Evolutionary conservation across 108 stramenopile species (phyloP).

Genomic region (Cylindrotheca fusiformis): DNA sequence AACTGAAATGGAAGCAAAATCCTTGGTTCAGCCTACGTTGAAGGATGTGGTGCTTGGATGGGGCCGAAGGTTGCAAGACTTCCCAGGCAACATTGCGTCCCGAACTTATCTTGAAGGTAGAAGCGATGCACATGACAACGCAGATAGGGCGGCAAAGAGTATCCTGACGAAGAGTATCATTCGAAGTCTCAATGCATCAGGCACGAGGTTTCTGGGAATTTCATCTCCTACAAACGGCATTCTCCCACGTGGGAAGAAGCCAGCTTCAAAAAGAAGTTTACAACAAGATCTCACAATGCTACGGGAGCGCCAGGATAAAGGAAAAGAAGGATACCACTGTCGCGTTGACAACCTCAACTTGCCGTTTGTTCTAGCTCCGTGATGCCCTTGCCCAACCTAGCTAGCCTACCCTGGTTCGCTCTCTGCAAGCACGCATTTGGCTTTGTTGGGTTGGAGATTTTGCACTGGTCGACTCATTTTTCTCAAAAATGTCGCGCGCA

Average conservation of each 20-base stretch:
- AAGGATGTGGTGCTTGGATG: conserved; percentile 9
- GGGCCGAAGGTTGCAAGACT: conserved; percentile 13
- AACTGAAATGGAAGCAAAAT: background rate
- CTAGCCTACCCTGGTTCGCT: too few species aligned
- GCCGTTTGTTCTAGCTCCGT: too few species aligned
- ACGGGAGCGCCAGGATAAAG: background rate
- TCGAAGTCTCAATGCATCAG: background rate
- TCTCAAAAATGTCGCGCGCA: too few species aligned
- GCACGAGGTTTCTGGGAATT: background rate
- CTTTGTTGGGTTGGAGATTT: too few species aligned
- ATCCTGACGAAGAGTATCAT: background rate
- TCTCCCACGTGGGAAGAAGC: background rate
- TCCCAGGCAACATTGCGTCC: conserved; percentile 5
- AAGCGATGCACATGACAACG: background rate
- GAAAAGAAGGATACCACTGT: too few species aligned
- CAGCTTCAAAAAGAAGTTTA: background rate
- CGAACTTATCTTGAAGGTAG: background rate
- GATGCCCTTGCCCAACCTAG: too few species aligned
- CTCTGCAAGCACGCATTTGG: too few species aligned
- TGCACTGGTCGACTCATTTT: too few species aligned
- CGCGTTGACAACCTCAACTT: too few species aligned
- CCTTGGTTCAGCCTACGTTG: background rate
- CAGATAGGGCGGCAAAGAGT: background rate
- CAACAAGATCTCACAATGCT: background rate
- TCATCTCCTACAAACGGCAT: background rate